Evolutionary conservation across 208 protist genomes (phyloP).

Genomic region (Leishmania guyanensis): DNA sequence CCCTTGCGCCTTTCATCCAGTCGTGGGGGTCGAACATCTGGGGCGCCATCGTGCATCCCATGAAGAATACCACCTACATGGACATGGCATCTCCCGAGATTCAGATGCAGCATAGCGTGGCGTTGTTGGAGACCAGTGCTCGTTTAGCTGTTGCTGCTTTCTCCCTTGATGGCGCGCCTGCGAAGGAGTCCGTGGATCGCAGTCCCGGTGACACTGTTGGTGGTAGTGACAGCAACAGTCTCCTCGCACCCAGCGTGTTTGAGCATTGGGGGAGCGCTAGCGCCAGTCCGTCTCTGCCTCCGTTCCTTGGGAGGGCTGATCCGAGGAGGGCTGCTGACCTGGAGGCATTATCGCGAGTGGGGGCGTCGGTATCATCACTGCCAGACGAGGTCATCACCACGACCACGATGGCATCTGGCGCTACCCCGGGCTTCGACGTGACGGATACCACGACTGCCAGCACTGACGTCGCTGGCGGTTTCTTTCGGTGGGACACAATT

Average conservation of each 20-base stretch:
- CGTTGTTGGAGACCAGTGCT: background rate
- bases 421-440: background rate
- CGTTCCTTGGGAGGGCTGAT: background rate
- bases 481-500: conserved; percentile 40
- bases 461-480: background rate
- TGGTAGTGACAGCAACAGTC: background rate
- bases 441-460: background rate
- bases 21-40: conserved; percentile 47
- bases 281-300: background rate
- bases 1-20: conserved; percentile 32
- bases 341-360: background rate
- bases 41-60: conserved; percentile 45
- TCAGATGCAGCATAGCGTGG: background rate
- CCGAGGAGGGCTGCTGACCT: background rate
- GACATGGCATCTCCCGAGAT: conserved; percentile 45
- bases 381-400: background rate
- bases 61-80: conserved; percentile 44
- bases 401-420: background rate
- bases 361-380: background rate
- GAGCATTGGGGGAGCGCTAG: background rate
- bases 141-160: background rate
- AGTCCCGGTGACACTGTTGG: background rate
- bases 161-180: background rate
- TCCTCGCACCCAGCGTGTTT: background rate
- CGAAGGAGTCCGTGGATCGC: background rate